Conservation (phyloP, 1,284 basidiomycete genomes). For the Hemileia vastatrix region DNA sequence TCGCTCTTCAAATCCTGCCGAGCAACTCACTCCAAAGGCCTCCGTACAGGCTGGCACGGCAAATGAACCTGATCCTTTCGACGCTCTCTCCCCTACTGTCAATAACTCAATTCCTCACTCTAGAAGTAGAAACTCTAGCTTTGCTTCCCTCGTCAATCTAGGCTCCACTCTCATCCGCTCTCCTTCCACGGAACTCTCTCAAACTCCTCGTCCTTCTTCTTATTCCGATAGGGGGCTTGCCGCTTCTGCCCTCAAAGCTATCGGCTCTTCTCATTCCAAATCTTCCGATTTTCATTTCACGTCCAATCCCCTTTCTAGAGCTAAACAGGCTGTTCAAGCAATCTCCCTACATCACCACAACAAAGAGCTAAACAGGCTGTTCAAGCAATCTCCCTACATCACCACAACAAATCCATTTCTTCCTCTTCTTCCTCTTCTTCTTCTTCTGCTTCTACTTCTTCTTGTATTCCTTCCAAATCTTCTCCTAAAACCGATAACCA, state of each 20-base stretch:
- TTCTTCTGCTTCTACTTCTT: background rate
- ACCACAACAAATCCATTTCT: too few species aligned
- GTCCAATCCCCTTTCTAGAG: background rate
- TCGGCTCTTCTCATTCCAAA: background rate
- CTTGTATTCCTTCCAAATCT: background rate
- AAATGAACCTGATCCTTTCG: constrained; percentile 63
- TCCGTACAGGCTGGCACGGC: constrained; percentile 46
- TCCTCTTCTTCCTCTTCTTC: background rate
- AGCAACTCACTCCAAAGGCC: constrained; percentile 63
- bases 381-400: background rate
- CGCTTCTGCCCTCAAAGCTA: constrained; percentile 8
- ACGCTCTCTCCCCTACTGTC: constrained; percentile 36
- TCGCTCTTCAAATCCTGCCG: constrained; percentile 48
- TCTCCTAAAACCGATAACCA: background rate
- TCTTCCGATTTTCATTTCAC: background rate
- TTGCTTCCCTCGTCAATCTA: background rate
- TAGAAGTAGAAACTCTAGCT: background rate
- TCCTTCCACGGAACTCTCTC: background rate
- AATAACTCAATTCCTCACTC: background rate
- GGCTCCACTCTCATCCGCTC: background rate
- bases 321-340: background rate
- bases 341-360: background rate
- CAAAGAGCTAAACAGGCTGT: too few species aligned
- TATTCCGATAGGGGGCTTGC: background rate
- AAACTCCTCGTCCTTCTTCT: background rate